Base-by-base conservation (phyloP, 305 asterid genomes). In the Coffea humblotiana region DNA sequence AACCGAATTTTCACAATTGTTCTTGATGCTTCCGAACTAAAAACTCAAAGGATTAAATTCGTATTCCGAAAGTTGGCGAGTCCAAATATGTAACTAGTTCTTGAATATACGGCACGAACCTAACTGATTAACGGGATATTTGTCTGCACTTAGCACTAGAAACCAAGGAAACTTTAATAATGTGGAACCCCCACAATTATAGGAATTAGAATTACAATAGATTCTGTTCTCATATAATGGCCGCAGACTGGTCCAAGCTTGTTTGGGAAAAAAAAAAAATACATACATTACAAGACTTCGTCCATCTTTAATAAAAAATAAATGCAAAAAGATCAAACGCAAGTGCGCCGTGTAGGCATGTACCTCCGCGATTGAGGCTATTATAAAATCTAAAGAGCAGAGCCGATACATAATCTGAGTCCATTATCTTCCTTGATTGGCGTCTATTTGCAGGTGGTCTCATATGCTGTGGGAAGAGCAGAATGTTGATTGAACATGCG, bases 351-450 rank as follows among this genome's bases (percentile, higher is more conserved):
- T 37, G 43, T 40, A 69, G 6, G 72, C 87, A 81, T 83, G 82
- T 86, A 84, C 32, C 68, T 75, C 78, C 75, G 82, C 75, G 82
- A 78, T 68, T 82, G 73, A 79, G 78, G 56, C 84, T 82, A 78
- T 81, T 81, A 32, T 32, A 77, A 49, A 69, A 40, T 68, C 47
- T 29, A 66, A 66, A 15, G 71, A 75, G 37, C 64, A 51, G 18
- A 52, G 21, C 45, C 27, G 15, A 49, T 71, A 49, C 48, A 49
- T 27, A 29, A 29, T 66, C 71, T 52, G 47, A 63, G 45, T 63
- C 74, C 52, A 67, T 29, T 48, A 70, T 70, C 82, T 51, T 18
- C 85, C 84, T 83, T 86, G 84, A 88, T 83, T 84, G 81, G 77
- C 84, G 88, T 81, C 63, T 29, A 27, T 14, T 32, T 69, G 69